Percentiles rank a stretch among this genome's conserved stretches.
phyloP scores from a whole-genome alignment of 164 flowering plant species.

The Dillenia suffruticosa region DNA sequence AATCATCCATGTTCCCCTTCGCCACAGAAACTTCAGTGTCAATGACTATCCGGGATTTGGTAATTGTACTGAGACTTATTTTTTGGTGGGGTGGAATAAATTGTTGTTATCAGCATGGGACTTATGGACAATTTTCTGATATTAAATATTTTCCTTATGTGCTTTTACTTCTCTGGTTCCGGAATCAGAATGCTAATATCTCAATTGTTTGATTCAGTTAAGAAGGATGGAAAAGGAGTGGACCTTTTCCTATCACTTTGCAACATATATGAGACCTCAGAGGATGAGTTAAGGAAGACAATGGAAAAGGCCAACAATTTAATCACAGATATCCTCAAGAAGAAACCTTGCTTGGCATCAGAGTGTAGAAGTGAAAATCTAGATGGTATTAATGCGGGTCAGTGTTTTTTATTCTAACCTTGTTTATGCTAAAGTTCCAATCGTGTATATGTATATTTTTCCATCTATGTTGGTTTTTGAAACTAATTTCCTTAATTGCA shows the following conservation, averaged over 20 bases:
- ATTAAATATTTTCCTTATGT: no score
- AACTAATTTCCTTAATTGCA: constrained; percentile 27
- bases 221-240: constrained; percentile 54
- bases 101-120: no score
- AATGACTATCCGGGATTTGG: constrained; percentile 58
- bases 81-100: background rate
- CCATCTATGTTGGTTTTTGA: background rate
- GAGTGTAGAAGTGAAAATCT: constrained; percentile 54
- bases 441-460: background rate
- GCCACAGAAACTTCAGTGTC: constrained; percentile 61
- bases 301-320: constrained; percentile 69
- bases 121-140: no score
- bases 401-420: background rate
- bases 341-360: constrained; percentile 56
- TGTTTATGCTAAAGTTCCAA: background rate
- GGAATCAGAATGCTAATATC: constrained; percentile 4
- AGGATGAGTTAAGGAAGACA: constrained; percentile 71
- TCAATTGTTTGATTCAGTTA: constrained; percentile 41
- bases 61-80: constrained; percentile 27
- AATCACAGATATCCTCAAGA: constrained; percentile 63
- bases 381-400: constrained; percentile 60
- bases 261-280: constrained; percentile 72
- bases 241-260: constrained; percentile 87
- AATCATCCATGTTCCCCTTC: constrained; percentile 80
- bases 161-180: no score